Evolutionary conservation across 768 basidiomycete species (phyloP), one percentile per base, ranked within the genome.

Genomic region (Podaxis pistillaris): DNA sequence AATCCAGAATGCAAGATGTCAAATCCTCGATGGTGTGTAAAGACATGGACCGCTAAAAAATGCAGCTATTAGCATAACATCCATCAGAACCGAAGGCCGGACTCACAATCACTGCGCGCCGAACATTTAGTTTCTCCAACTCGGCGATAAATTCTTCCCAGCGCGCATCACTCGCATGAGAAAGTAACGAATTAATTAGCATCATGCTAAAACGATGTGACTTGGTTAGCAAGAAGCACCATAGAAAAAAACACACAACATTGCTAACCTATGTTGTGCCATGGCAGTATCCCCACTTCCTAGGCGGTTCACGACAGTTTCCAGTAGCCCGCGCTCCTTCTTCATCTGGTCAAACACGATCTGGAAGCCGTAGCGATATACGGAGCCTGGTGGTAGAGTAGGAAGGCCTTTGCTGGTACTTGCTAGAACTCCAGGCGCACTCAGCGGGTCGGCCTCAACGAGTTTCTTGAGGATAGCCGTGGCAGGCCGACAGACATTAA

Each of bases 401-500:
- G 89, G 83, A 7, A 81, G 80, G 46, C 72, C 72, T 66, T 78
- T 80, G 68, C 89, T 91, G 22, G 89, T 86, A 68, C 87, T 83
- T 12, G 87, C 81, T 44, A 79, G 71, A 1, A 83, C 79, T 17
- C 86, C 86, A 1, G 90, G 85, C 17, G 86, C 84, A 63, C 78
- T 87, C 67, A 81, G 75, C 17, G 93, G 89, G 68, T 93, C 91
- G 8, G 93, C 93, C 72, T 94, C 93, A 13, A 94, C 93, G 22
- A 96, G 84, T 65, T 89, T 90, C 75, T 93, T 93, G 65, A 96
- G 81, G 60, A 96, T 95, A 37, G 91, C 87, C 47, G 92, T 94
- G 1, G 94, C 94, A 37, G 94, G 95, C 4, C 94, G 88, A 68
- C 91, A 93, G 63, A 96, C 92, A 64, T 97, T 97, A 78, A 96